Evolutionary conservation across 305 asterid genomes (phyloP).

Genomic region (Plantago rigida): DNA sequence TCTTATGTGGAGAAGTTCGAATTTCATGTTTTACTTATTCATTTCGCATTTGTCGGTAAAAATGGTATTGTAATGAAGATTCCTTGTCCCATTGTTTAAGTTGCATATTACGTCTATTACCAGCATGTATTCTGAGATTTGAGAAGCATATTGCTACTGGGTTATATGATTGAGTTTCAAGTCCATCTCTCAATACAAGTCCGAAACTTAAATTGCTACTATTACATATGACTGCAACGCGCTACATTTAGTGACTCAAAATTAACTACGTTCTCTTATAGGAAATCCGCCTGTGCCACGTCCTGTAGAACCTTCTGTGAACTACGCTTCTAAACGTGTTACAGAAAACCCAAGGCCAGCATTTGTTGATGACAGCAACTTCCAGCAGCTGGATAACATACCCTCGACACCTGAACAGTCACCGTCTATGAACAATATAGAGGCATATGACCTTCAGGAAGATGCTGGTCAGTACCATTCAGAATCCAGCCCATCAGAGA

Average conservation of each 20-base stretch:
- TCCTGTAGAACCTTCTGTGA: slow-evolving; percentile 26
- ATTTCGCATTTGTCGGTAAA: neutral
- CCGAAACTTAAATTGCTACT: no score
- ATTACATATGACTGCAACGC: neutral
- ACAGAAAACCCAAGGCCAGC: slow-evolving; percentile 20
- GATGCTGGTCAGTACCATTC: slow-evolving; percentile 22
- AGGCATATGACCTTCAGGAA: slow-evolving; percentile 22
- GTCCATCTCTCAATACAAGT: no score
- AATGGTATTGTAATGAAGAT: neutral
- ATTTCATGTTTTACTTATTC: neutral
- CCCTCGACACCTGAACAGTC: slow-evolving; percentile 22
- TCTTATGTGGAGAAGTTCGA: neutral
- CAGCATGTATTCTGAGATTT: neutral
- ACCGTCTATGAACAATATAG: slow-evolving; percentile 22
- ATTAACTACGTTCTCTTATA: slow-evolving; percentile 4
- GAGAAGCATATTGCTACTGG: neutral
- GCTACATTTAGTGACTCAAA: neutral
- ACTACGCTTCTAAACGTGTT: slow-evolving; percentile 19
- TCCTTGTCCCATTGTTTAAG: neutral
- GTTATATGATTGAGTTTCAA: neutral
- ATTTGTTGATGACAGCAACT: slow-evolving; percentile 16
- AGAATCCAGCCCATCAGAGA: slow-evolving; percentile 22
- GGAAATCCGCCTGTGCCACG: slow-evolving; percentile 22
- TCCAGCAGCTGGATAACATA: slow-evolving; percentile 24
- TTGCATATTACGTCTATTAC: slow-evolving; percentile 6